These are phyloP conservation scores for Helotiales sp. DNA, from an alignment of 2,329 filamentous ascomycete genomes.

Conservation along the genomic window DNA sequence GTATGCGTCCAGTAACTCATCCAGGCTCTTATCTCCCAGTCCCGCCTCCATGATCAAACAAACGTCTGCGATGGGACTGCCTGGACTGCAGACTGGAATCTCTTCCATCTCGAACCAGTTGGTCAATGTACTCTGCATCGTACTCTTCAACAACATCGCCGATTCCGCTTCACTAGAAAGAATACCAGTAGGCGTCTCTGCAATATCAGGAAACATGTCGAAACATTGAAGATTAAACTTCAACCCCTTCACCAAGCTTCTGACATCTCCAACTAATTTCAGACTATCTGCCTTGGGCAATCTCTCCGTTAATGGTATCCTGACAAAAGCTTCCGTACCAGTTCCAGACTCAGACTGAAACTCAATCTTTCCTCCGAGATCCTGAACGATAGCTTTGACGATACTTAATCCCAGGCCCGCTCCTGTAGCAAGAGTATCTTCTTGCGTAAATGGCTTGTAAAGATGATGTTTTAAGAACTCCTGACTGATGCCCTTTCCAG, in stretches of 20 bases:
- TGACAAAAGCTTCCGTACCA: conserved; percentile 51
- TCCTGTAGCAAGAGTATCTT: conserved; percentile 59
- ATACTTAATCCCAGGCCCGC: conserved; percentile 65
- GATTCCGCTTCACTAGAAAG: conserved; percentile 29
- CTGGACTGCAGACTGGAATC: not conserved
- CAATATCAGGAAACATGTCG: conserved; percentile 33
- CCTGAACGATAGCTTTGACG: conserved; percentile 59
- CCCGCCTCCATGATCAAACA: conserved; percentile 32
- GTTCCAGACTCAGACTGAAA: conserved; percentile 52
- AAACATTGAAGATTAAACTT: conserved; percentile 29
- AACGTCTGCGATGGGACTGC: conserved; percentile 22
- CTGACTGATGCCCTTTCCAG: conserved; percentile 63
- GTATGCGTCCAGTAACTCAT: conserved; percentile 24
- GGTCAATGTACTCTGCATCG: conserved; percentile 19
- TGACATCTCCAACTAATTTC: conserved; percentile 22
- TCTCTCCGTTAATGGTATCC: conserved; percentile 27
- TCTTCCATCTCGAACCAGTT: conserved; percentile 32
- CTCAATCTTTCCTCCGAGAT: conserved; percentile 58
- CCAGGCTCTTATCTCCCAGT: conserved; percentile 22
- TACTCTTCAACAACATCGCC: conserved; percentile 28
- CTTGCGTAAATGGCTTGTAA: conserved; percentile 64
- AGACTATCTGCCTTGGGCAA: conserved; percentile 10
- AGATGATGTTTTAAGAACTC: conserved; percentile 60
- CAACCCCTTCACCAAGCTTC: conserved; percentile 17
- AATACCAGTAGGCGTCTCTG: conserved; percentile 34